These are phyloP conservation scores for Aspergillus tanneri DNA, from an alignment of 2,329 filamentous ascomycete genomes.

Conservation along the genomic window DNA sequence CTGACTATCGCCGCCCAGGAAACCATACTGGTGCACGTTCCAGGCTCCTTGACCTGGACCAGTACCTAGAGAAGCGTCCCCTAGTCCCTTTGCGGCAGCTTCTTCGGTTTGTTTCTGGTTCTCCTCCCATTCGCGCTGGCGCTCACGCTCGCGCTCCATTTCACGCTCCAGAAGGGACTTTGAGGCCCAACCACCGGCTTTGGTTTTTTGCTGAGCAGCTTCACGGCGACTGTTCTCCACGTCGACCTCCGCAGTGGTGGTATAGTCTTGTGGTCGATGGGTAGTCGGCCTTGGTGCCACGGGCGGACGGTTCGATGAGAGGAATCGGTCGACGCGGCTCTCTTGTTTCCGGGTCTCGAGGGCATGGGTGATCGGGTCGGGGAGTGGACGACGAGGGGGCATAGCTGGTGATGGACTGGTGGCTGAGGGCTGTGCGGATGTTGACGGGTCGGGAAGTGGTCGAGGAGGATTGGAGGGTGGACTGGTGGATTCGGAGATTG, in stretches of 20 bases:
- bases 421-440: slow-evolving; percentile 1
- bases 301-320: slow-evolving; percentile 56
- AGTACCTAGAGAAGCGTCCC: slow-evolving; percentile 45
- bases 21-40: slow-evolving; percentile 67
- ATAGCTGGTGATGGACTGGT: slow-evolving; percentile 23
- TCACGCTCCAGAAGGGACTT: slow-evolving; percentile 64
- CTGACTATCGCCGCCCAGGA: slow-evolving; percentile 61
- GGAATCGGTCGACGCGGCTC: slow-evolving; percentile 56
- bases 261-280: slow-evolving; percentile 48
- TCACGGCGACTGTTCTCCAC: slow-evolving; percentile 56
- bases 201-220: slow-evolving; percentile 57
- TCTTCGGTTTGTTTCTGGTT: slow-evolving; percentile 53
- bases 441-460: slow-evolving; percentile 12
- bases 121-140: slow-evolving; percentile 65
- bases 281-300: slow-evolving; percentile 35
- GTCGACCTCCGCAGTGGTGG: slow-evolving; percentile 56
- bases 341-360: slow-evolving; percentile 30
- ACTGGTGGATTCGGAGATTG: slow-evolving; percentile 7
- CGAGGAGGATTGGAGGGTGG: slow-evolving; percentile 5
- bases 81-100: slow-evolving; percentile 44
- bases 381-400: slow-evolving; percentile 44
- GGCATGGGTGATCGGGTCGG: slow-evolving; percentile 46
- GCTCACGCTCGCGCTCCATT: slow-evolving; percentile 65
- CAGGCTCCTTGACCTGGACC: slow-evolving; percentile 53
- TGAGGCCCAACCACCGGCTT: slow-evolving; percentile 60